Base-by-base conservation (phyloP, 2,329 filamentous ascomycete species). In the Apiospora malaysiana region DNA sequence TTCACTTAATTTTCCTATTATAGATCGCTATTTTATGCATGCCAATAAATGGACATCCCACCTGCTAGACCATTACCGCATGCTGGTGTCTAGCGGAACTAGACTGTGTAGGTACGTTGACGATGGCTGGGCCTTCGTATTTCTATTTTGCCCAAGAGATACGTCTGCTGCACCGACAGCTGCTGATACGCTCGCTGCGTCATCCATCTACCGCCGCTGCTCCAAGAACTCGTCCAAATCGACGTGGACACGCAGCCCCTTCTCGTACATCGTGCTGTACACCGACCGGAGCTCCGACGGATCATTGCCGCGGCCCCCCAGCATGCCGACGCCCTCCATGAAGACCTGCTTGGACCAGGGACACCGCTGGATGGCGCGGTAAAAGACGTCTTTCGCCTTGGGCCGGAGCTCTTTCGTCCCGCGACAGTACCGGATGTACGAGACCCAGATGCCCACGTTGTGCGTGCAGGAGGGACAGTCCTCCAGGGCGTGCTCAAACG, bases 401-500 rank as follows among this genome's bases (percentile, higher is more conserved):
- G 73, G 7, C 37, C 77, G 68, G 43, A 79, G 69, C 49, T 75
- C 75, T 56, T 70, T 71, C 18, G 70, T 70, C 2, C 70, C 77
- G 70, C 79, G 77, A 74, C 84, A 85, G 77, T 88, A 87, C 9
- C 82, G 82, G 27, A 89, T 79, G 72, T 88, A 90, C 4, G 79
- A 78, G 23, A 82, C 75, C 88, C 88, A 90, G 5, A 90, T 73
- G 7, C 79, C 78, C 0, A 81, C 76, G 66, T 83, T 86, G 47
- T 80, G 79, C 40, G 77, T 80, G 76, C 83, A 82, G 12, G 9
- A 4, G 16, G 74, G 74, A 4, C 82, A 81, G 68, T 81, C 82
- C 1, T 78, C 78, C 1, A 90, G 76, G 0, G 87, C 86, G n/a
- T 83, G 82, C 75, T 88, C 87, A 69, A 89, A 88, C 0, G 86